These are phyloP conservation scores for Paramecium sonneborni DNA, from an alignment of 73 alveolate genomes.

Conservation along the genomic window DNA sequence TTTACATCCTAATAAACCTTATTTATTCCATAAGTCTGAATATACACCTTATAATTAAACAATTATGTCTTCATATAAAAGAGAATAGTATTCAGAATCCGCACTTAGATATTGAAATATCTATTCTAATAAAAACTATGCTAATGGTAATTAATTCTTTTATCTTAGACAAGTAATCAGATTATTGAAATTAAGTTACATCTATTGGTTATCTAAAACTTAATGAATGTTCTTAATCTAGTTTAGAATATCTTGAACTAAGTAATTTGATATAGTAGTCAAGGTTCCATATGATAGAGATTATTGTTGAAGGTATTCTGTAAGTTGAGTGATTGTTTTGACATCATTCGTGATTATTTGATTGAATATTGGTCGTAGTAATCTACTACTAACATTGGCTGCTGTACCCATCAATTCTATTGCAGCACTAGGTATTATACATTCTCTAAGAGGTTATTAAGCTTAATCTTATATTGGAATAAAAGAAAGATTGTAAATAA, in stretches of 20 bases:
- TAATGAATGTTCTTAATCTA: background rate
- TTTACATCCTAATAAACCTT: background rate
- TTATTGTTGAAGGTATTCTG: background rate
- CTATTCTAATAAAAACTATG: background rate
- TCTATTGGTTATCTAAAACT: background rate
- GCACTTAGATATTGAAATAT: background rate
- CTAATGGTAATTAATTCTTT: background rate
- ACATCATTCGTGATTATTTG: background rate
- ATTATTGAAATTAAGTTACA: background rate
- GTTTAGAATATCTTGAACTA: background rate
- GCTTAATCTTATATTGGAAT: slow-evolving; percentile 23
- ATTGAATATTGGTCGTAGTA: background rate
- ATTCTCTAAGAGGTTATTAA: slow-evolving; percentile 28
- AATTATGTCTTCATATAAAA: background rate
- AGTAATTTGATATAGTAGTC: background rate
- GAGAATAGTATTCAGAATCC: background rate
- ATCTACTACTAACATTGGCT: slow-evolving; percentile 5
- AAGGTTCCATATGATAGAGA: background rate
- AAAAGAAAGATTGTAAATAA: background rate
- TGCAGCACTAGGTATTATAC: slow-evolving; percentile 47
- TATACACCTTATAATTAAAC: background rate
- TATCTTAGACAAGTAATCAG: background rate
- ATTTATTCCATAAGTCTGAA: slow-evolving; percentile 28
- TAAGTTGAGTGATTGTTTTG: background rate
- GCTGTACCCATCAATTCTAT: slow-evolving; percentile 56